Percentiles rank a stretch among this genome's conserved stretches.
phyloP scores from a whole-genome alignment of 768 basidiomycete species.

The Artomyces pyxidatus region DNA sequence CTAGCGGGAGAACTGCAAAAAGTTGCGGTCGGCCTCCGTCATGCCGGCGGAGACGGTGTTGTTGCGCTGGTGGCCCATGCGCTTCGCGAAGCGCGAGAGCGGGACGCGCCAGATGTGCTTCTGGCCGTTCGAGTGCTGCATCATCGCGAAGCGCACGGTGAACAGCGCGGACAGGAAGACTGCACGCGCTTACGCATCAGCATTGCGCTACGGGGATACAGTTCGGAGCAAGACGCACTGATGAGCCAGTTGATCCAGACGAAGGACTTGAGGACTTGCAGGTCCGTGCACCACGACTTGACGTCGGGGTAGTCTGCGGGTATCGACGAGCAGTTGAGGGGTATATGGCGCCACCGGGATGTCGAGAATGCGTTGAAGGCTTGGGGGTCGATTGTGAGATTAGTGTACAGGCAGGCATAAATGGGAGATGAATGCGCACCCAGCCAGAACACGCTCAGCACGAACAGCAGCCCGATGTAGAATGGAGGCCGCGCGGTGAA shows the following conservation, averaged over 20 bases:
- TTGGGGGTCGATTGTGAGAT: constrained; percentile 14
- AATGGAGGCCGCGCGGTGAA: constrained; percentile 40
- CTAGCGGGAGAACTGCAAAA: constrained; percentile 3
- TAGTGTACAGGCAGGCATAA: background rate
- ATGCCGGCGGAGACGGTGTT: background rate
- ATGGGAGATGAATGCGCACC: constrained; percentile 26
- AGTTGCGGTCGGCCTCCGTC: background rate
- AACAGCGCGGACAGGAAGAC: constrained; percentile 35
- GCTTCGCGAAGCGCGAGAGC: constrained; percentile 41
- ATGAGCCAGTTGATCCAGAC: constrained; percentile 52
- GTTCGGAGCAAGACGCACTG: constrained; percentile 28
- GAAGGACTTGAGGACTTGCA: constrained; percentile 47
- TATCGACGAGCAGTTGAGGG: constrained; percentile 40
- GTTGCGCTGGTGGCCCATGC: constrained; percentile 4
- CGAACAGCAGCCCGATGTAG: constrained; percentile 37
- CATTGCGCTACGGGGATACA: background rate
- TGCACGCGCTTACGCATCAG: constrained; percentile 12
- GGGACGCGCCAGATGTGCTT: constrained; percentile 44
- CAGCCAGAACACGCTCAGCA: constrained; percentile 47
- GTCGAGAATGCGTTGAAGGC: constrained; percentile 57
- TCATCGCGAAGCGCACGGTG: constrained; percentile 37
- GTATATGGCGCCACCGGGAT: constrained; percentile 43
- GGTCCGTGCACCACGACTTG: constrained; percentile 43
- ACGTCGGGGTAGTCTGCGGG: constrained; percentile 39
- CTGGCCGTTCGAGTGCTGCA: constrained; percentile 36